These are phyloP conservation scores for Lactifluus hygrophoroides DNA, from an alignment of 768 basidiomycete genomes.

Conservation along the genomic window DNA sequence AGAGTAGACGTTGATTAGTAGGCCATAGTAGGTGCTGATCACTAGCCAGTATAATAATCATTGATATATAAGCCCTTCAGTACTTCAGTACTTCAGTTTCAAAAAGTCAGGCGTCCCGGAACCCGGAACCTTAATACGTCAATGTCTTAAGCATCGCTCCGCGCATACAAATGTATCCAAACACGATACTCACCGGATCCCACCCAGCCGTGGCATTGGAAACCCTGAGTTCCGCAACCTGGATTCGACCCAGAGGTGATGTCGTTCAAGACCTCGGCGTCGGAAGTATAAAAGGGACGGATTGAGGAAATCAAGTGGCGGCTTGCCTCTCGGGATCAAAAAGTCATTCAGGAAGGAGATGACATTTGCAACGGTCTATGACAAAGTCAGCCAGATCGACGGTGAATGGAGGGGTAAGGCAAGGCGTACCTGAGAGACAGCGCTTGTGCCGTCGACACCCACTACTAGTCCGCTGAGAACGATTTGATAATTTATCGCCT, in stretches of 20 bases:
- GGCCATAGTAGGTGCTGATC: too few species aligned
- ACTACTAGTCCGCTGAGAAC: too few species aligned
- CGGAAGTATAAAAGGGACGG: constrained; percentile 27
- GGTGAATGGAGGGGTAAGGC: not conserved
- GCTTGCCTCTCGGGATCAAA: constrained; percentile 28
- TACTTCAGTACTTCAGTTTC: constrained; percentile 26
- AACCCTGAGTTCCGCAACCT: too few species aligned
- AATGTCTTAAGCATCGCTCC: not conserved
- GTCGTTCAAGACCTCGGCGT: constrained; percentile 31
- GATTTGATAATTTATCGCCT: too few species aligned
- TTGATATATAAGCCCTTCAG: too few species aligned
- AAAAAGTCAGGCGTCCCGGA: constrained; percentile 28
- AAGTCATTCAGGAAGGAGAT: constrained; percentile 33
- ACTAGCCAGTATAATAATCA: too few species aligned
- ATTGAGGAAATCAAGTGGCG: too few species aligned
- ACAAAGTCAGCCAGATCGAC: not conserved
- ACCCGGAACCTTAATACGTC: constrained; percentile 22
- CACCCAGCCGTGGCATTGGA: constrained; percentile 19
- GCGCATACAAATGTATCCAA: not conserved
- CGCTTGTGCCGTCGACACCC: too few species aligned
- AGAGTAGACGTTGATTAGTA: too few species aligned
- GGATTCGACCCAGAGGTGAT: constrained; percentile 53
- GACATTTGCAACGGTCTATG: constrained; percentile 26
- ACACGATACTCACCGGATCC: constrained; percentile 17
- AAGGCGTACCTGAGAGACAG: too few species aligned